Evolutionary conservation across 768 basidiomycete genomes (phyloP), one percentile per base, ranked within the genome.

Genomic region (Russula brevipes): DNA sequence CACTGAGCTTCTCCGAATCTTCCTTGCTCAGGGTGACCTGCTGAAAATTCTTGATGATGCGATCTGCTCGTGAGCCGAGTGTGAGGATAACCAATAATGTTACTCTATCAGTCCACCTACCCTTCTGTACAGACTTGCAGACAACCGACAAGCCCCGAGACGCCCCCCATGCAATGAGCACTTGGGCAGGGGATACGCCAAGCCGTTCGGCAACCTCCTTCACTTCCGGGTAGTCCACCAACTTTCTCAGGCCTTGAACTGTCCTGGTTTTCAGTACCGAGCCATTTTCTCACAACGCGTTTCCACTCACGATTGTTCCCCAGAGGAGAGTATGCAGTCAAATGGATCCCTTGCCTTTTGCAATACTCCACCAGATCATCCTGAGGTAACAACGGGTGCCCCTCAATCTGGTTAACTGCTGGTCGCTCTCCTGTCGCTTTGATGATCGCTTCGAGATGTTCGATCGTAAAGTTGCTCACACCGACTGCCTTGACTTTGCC

Each of bases 141-240:
- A 94, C 91, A 65, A 94, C 87, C 9, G 85, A 85, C 73, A 85
- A 87, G 12, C 91, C 92, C 46, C 90, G 82, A 68, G 85, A 72
- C 42, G 75, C 82, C 12, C 84, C 87, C 91, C 91, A 95, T 0
- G 90, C 89, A 64, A 96, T 76, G 59, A 94, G 79, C 42, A 94
- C 87, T 73, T 94, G 89, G 0, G 91, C 92, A 2, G 89, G 77
- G 1, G 87, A 86, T 5, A 84, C 87, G 39, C 77, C 76, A 41
- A 87, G 79, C 69, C 78, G 79, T 64, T 83, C 73, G 24, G 90
- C 91, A 52, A 93, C 79, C 59, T 81, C 80, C 51, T 79, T 69
- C 31, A 94, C 81, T 51, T 76, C 77, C 4, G 83, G 73, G 72
- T 89, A 77, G 49, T 91, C 89, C 3, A 87, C 86, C 61, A 92